phyloP scores from a whole-genome alignment of 345 rosid species.

The Lumnitzera racemosa region DNA sequence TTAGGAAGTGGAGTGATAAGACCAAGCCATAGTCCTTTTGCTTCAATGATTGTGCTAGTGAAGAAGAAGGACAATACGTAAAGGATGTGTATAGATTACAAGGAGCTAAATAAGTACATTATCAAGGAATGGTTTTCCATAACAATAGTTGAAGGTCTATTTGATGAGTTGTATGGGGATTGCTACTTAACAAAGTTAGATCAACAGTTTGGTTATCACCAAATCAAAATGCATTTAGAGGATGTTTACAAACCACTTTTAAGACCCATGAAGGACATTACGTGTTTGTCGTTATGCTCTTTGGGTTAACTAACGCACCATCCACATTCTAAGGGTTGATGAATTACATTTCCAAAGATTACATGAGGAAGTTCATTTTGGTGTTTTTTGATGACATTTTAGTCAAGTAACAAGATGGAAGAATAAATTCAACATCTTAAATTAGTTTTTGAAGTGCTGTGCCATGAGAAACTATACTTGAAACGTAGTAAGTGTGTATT shows the following conservation, averaged over 20 bases:
- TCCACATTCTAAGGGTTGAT: not conserved
- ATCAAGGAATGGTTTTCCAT: not conserved
- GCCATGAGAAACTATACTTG: not conserved
- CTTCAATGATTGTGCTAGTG: not conserved
- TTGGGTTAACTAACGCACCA: no score
- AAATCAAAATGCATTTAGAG: not conserved
- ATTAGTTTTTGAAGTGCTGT: not conserved
- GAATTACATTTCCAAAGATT: not conserved
- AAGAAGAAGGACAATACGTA: slow-evolving; percentile 1
- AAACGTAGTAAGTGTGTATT: no score
- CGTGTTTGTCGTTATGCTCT: no score
- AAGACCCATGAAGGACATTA: not conserved
- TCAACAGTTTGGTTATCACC: not conserved
- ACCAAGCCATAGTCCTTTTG: not conserved
- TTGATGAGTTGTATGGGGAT: not conserved
- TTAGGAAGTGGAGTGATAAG: not conserved
- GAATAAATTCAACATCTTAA: not conserved
- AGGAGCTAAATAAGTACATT: not conserved
- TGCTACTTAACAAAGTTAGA: not conserved
- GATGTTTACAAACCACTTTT: not conserved
- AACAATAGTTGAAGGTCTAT: not conserved
- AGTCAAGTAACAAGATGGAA: not conserved
- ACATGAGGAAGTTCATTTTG: not conserved
- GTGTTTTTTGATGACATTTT: slow-evolving; percentile 1
- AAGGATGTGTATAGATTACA: not conserved